phyloP scores from a whole-genome alignment of 2,329 filamentous ascomycete species.

The Colletotrichum sansevieriae region DNA sequence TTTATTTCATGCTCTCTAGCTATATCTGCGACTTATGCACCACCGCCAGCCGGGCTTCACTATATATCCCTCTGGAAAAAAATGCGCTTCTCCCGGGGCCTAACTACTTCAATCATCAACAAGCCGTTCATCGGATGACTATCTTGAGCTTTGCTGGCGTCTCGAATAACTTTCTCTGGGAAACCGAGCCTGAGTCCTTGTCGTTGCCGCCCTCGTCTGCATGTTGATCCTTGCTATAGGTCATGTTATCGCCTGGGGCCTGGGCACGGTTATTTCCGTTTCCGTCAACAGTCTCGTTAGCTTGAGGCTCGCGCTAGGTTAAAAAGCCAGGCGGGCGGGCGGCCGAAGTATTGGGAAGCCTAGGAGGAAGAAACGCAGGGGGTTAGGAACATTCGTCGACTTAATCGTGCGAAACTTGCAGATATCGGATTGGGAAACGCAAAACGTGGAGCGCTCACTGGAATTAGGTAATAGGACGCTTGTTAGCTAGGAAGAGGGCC shows the following conservation, averaged over 20 bases:
- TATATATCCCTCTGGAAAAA: not conserved
- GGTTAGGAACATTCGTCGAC: not conserved
- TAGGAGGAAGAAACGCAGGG: not conserved
- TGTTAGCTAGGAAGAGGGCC: not conserved
- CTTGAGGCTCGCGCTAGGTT: not conserved
- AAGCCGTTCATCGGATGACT: not conserved
- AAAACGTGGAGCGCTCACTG: constrained; percentile 3
- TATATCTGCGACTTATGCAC: not conserved
- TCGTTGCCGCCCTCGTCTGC: constrained; percentile 5
- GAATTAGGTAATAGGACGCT: constrained; percentile 2
- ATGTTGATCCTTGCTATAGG: not conserved
- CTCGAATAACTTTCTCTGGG: constrained; percentile 2
- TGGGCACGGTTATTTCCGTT: not conserved
- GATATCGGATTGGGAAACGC: not conserved
- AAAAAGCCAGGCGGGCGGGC: not conserved
- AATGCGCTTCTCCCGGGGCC: not conserved
- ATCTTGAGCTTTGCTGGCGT: constrained; percentile 2
- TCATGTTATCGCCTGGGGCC: not conserved
- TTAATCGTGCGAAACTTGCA: not conserved
- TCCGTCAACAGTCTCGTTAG: not conserved
- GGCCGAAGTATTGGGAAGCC: not conserved
- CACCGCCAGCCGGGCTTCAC: not conserved
- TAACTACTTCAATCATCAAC: not conserved
- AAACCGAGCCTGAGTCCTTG: not conserved
- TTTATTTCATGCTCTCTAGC: constrained; percentile 1